These are phyloP conservation scores for Dendrobium chrysotoxum DNA, from an alignment of 106 monocot genomes.

Conservation along the genomic window DNA sequence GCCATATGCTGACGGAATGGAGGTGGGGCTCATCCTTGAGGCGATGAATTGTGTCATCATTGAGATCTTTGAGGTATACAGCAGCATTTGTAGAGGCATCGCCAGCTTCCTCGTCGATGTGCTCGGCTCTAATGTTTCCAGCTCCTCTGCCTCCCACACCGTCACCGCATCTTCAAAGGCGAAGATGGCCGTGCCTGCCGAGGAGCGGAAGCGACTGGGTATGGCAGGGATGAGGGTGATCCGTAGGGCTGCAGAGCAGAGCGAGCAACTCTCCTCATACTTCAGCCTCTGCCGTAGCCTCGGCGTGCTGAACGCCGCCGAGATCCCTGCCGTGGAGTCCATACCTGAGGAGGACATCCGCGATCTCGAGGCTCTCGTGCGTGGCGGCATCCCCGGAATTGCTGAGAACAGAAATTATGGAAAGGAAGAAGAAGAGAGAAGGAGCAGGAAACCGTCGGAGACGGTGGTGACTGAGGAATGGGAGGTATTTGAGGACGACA, in stretches of 20 bases:
- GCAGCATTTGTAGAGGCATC: slow-evolving; percentile 59
- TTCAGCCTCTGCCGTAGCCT: slow-evolving; percentile 52
- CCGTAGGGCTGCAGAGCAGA: slow-evolving; percentile 45
- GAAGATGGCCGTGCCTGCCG: neutral
- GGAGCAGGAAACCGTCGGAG: neutral
- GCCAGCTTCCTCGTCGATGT: slow-evolving; percentile 33
- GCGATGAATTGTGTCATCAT: slow-evolving; percentile 72
- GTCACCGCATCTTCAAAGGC: neutral
- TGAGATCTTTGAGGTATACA: slow-evolving; percentile 78
- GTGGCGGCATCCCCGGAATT: neutral
- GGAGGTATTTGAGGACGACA: slow-evolving; percentile 60
- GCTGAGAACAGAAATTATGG: neutral
- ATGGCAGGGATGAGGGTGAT: slow-evolving; percentile 43
- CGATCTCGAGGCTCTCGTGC: slow-evolving; percentile 45
- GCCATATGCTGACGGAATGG: slow-evolving; percentile 61
- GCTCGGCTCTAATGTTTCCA: slow-evolving; percentile 8
- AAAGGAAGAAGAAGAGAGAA: neutral
- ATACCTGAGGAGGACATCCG: slow-evolving; percentile 65
- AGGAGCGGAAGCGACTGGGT: slow-evolving; percentile 8
- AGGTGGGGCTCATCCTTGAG: slow-evolving; percentile 50
- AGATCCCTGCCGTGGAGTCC: slow-evolving; percentile 43
- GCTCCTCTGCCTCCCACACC: neutral
- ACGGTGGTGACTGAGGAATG: slow-evolving; percentile 53
- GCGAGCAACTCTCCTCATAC: slow-evolving; percentile 37
- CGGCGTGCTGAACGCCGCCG: slow-evolving; percentile 56